Percentiles rank a stretch among this genome's conserved stretches.
Evolutionary conservation across 768 basidiomycete species (phyloP).

Genomic region (Candolleomyces aberdarensis): DNA sequence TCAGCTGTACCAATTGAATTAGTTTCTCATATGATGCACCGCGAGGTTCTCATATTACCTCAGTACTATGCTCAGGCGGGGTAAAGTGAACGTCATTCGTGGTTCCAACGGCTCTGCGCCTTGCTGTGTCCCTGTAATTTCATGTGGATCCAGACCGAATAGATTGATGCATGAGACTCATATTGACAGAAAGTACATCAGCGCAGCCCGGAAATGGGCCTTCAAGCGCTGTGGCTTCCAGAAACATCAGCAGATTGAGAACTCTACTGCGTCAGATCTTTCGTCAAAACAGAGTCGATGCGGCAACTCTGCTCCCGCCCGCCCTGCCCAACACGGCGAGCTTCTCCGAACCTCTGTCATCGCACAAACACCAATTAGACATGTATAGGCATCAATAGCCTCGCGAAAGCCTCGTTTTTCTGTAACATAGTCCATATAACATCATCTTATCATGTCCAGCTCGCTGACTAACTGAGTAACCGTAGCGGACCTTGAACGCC

Average conservation of each 20-base stretch:
- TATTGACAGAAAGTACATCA: not conserved
- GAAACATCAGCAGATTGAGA: not conserved
- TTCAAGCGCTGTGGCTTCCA: not conserved
- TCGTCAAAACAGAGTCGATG: not conserved
- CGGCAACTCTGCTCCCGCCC: conserved; percentile 1
- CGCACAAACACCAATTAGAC: conserved; percentile 3
- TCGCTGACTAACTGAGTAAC: not conserved
- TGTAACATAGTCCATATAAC: not conserved
- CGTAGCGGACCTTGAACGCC: not conserved
- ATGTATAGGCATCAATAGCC: conserved; percentile 9
- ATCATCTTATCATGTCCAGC: not conserved
- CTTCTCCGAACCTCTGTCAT: not conserved
- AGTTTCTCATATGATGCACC: not conserved
- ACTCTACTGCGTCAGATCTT: not conserved
- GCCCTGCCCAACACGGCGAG: not conserved
- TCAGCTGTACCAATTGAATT: not conserved
- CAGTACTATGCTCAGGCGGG: not conserved
- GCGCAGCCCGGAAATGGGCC: not conserved
- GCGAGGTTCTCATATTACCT: conserved; percentile 2
- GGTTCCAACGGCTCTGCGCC: not conserved
- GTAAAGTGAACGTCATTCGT: not conserved
- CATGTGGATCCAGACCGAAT: not conserved
- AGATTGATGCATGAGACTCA: not conserved
- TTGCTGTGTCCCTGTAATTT: not conserved
- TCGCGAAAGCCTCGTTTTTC: conserved; percentile 10